A percentile compares a stretch with the other conserved stretches of the same genome.
Conservation (phyloP, 108 stramenopile genomes). For the Chaetoceros tenuissimus region DNA sequence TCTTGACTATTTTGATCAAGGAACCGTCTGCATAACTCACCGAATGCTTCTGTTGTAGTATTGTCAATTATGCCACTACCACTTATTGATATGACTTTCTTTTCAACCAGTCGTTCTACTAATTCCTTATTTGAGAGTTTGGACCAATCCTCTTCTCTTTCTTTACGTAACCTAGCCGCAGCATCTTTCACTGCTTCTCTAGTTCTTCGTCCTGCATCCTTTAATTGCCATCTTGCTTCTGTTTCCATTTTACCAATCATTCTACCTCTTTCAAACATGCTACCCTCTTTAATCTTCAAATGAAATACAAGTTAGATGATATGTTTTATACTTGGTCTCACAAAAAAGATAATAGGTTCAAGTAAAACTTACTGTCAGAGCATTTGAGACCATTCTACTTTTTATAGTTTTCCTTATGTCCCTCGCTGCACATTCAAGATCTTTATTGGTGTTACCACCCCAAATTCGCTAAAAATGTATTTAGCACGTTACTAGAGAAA, state of each 20-base stretch:
- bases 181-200: constrained; percentile 38
- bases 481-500: too few species aligned
- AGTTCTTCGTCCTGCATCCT: constrained; percentile 43
- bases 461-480: too few species aligned
- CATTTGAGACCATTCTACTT: constrained; percentile 41
- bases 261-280: constrained; percentile 62
- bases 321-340: neutral
- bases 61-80: neutral
- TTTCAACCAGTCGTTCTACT: constrained; percentile 33
- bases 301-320: neutral
- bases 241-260: constrained; percentile 62
- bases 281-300: constrained; percentile 49
- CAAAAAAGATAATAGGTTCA: neutral
- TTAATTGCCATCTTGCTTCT: constrained; percentile 56
- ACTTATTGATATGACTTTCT: constrained; percentile 14
- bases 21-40: neutral
- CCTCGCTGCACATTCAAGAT: constrained; percentile 39
- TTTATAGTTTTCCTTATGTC: constrained; percentile 58
- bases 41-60: neutral
- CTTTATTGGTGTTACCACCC: constrained; percentile 59
- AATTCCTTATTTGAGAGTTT: constrained; percentile 36
- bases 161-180: constrained; percentile 15
- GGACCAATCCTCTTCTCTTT: constrained; percentile 60
- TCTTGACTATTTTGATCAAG: neutral
- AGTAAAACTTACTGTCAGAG: constrained; percentile 1